Evolutionary conservation across 1,284 basidiomycete genomes (phyloP).

Genomic region (Boletellus deceptivus): DNA sequence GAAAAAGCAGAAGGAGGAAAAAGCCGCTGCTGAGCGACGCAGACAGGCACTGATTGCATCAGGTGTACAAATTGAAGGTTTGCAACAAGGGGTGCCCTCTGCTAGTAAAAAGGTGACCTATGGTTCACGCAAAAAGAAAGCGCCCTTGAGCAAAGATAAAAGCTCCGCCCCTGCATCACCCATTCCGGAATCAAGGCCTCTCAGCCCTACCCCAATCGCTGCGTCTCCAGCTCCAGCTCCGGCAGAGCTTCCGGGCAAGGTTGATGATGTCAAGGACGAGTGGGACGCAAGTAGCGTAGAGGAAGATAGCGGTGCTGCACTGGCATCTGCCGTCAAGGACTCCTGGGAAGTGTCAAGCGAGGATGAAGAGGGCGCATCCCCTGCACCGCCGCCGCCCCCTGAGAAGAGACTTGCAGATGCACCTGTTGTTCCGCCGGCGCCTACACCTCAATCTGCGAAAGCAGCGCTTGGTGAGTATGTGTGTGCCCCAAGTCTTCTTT

Average conservation of each 20-base stretch:
- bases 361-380: constrained; percentile 43
- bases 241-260: constrained; percentile 19
- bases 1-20: constrained; percentile 96
- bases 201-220: constrained; percentile 44
- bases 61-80: constrained; percentile 88
- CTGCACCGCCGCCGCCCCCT: constrained; percentile 9
- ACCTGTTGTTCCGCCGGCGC: constrained; percentile 22
- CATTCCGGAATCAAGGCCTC: constrained; percentile 51
- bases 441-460: constrained; percentile 1
- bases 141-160: constrained; percentile 44
- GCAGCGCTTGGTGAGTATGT: constrained; percentile 11
- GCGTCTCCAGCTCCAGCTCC: constrained; percentile 20
- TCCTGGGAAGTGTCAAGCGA: constrained; percentile 86
- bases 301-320: constrained; percentile 30
- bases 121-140: constrained; percentile 83
- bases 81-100: constrained; percentile 56
- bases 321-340: constrained; percentile 59
- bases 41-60: constrained; percentile 89
- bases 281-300: constrained; percentile 71
- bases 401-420: constrained; percentile 28
- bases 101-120: constrained; percentile 74
- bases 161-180: constrained; percentile 42
- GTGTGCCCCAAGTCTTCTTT: not conserved
- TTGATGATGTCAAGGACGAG: constrained; percentile 64
- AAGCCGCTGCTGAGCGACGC: constrained; percentile 86